Conservation (phyloP, 495 filamentous ascomycete species). For the Neurospora terricola region DNA sequence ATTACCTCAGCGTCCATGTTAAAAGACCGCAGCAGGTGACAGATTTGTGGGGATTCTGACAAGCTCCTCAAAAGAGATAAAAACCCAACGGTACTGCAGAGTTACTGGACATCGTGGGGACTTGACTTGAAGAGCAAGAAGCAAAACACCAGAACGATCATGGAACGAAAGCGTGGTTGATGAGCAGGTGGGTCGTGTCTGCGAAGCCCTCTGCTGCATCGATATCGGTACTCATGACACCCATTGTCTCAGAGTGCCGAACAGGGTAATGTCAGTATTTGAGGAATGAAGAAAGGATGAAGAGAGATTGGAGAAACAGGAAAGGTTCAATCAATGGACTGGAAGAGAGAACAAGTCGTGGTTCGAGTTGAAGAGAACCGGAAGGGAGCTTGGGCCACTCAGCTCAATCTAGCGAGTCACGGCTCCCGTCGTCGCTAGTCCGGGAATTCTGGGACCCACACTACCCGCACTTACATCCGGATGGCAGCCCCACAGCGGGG, state of each 20-base stretch:
- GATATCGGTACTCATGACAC: not conserved
- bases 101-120: not conserved
- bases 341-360: not conserved
- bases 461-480: not conserved
- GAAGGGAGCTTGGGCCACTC: not conserved
- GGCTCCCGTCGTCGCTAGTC: not conserved
- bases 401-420: not conserved
- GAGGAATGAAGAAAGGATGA: not conserved
- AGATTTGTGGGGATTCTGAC: not conserved
- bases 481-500: not conserved
- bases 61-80: not conserved
- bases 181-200: not conserved
- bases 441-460: not conserved
- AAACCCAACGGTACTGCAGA: not conserved
- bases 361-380: not conserved
- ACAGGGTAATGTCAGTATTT: too few species aligned
- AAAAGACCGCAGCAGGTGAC: not conserved
- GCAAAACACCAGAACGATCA: not conserved
- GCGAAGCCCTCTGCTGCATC: not conserved
- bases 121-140: not conserved
- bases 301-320: not conserved
- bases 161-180: not conserved
- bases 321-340: not conserved
- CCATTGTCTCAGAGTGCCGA: not conserved
- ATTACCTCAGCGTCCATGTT: not conserved